These are phyloP conservation scores for Trametes elegans DNA, from an alignment of 768 basidiomycete species.

Conservation along the genomic window DNA sequence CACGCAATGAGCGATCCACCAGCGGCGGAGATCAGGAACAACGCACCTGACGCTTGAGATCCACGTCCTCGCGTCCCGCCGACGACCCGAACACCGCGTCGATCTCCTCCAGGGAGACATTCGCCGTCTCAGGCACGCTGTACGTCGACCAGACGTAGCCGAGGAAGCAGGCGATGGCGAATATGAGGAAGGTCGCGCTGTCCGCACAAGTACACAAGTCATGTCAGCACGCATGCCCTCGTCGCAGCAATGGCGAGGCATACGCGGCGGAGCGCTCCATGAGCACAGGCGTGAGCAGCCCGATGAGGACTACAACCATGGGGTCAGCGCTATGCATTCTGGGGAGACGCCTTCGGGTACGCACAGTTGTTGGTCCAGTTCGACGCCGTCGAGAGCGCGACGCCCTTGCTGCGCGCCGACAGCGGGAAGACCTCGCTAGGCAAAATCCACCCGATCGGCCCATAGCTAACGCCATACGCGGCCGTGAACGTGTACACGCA, in stretches of 20 bases:
- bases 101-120: slow-evolving; percentile 73
- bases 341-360: slow-evolving; percentile 1
- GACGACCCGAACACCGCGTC: slow-evolving; percentile 63
- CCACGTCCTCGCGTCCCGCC: slow-evolving; percentile 54
- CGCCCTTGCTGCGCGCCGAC: slow-evolving; percentile 77
- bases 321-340: neutral
- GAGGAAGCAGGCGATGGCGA: slow-evolving; percentile 59
- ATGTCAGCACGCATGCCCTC: neutral
- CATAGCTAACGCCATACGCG: slow-evolving; percentile 74
- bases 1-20: neutral
- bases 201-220: neutral
- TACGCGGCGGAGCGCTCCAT: slow-evolving; percentile 61
- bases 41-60: slow-evolving; percentile 50
- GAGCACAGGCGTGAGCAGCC: slow-evolving; percentile 66
- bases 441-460: slow-evolving; percentile 82
- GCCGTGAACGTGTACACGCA: slow-evolving; percentile 75
- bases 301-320: slow-evolving; percentile 59
- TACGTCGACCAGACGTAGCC: slow-evolving; percentile 73
- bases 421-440: slow-evolving; percentile 83
- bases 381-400: slow-evolving; percentile 80
- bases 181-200: slow-evolving; percentile 69
- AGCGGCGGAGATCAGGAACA: neutral
- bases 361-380: slow-evolving; percentile 80
- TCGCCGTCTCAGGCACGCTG: slow-evolving; percentile 74
- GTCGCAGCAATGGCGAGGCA: slow-evolving; percentile 17